Evolutionary conservation across 2,329 filamentous ascomycete genomes (phyloP).

Genomic region (Pyricularia sp.): DNA sequence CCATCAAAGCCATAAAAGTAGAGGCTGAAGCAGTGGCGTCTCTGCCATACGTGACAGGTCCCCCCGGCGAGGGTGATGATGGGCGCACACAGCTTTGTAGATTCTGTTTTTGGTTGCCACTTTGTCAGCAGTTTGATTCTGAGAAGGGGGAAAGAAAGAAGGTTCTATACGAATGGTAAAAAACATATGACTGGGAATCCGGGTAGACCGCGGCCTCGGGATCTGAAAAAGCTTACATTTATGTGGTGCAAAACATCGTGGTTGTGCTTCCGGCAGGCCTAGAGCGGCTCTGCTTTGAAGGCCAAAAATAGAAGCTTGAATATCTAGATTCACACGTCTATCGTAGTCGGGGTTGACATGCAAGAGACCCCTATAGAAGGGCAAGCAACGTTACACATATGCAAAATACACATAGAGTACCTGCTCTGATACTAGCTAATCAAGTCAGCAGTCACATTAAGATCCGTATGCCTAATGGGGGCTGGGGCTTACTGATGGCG

Average conservation of each 20-base stretch:
- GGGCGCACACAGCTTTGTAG: background rate
- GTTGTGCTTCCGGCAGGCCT: background rate
- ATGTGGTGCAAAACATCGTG: background rate
- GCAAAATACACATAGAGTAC: background rate
- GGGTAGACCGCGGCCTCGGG: background rate
- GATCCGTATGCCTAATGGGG: background rate
- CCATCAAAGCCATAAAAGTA: background rate
- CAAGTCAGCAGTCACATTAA: background rate
- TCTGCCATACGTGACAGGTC: background rate
- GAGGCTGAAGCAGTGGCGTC: background rate
- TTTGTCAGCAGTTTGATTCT: background rate
- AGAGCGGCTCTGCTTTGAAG: background rate
- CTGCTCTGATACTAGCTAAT: background rate
- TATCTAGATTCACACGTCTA: background rate
- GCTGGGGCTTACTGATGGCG: background rate
- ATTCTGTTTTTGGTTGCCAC: background rate
- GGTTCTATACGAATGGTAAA: background rate
- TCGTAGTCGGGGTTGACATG: background rate
- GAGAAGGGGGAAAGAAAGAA: background rate
- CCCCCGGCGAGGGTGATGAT: background rate
- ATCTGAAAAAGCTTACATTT: background rate
- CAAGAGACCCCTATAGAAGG: background rate
- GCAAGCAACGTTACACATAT: background rate
- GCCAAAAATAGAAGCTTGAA: background rate
- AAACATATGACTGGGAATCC: background rate